phyloP scores from a whole-genome alignment of 176 grass and related monocot species.

The Rhynchospora tenuis region DNA sequence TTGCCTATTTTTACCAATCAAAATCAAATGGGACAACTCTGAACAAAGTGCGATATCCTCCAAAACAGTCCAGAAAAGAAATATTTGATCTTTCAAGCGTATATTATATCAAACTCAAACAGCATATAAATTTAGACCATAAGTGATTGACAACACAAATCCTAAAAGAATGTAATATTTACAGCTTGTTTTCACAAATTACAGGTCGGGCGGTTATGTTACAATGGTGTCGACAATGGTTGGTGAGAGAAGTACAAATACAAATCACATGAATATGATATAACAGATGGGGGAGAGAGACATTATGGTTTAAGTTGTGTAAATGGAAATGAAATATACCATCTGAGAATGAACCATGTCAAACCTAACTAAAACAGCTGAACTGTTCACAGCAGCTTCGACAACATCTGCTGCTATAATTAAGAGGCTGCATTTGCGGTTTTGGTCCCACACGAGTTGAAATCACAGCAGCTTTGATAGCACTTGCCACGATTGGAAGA shows the following conservation, averaged over 20 bases:
- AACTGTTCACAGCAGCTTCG: constrained; percentile 49
- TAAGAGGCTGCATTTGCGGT: constrained; percentile 37
- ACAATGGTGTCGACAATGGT: not conserved
- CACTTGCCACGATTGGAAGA: constrained; percentile 59
- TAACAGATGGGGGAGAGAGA: not conserved
- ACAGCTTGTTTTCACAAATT: constrained; percentile 4
- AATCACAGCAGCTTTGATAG: constrained; percentile 75
- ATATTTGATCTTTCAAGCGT: not conserved
- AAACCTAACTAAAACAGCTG: not conserved
- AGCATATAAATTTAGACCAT: not conserved
- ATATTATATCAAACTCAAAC: not conserved
- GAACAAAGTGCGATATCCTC: not conserved
- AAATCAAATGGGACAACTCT: not conserved
- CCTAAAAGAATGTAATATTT: constrained; percentile 31
- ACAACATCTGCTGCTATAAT: constrained; percentile 46
- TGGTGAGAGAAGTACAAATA: constrained; percentile 13
- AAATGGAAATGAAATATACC: not conserved
- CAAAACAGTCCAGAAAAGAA: not conserved
- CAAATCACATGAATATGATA: not conserved
- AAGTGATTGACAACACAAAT: not conserved
- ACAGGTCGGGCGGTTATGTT: not conserved
- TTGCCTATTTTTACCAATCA: not conserved
- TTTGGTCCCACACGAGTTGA: constrained; percentile 8
- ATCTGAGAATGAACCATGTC: not conserved
- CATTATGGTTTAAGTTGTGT: not conserved